Evolutionary conservation across 495 filamentous ascomycete species (phyloP).

Genomic region (Talaromyces stipitatus): DNA sequence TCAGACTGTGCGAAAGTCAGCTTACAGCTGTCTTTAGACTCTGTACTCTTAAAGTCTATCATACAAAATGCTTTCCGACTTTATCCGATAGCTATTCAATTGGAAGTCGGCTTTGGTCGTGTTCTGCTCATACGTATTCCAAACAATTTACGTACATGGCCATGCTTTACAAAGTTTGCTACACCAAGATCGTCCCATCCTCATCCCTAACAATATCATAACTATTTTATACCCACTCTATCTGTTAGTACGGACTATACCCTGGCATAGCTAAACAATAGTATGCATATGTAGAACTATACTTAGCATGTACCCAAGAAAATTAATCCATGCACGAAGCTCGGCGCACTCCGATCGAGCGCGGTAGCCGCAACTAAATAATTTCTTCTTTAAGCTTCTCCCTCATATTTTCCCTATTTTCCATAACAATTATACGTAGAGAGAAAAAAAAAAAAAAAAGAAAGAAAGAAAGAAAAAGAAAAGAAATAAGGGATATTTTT

Average conservation of each 20-base stretch:
- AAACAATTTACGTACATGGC: neutral
- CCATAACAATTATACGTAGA: no score
- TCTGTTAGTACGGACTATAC: no score
- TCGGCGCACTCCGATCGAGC: neutral
- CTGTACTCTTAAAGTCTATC: neutral
- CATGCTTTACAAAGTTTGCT: neutral
- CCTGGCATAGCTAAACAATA: neutral
- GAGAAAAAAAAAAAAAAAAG: no score
- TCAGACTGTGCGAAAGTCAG: neutral
- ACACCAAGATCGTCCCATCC: neutral
- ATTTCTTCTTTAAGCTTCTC: conserved; percentile 1
- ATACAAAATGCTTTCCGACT: neutral
- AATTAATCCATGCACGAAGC: neutral
- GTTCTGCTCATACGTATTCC: neutral
- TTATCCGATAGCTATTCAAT: neutral
- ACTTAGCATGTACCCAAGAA: neutral
- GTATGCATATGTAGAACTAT: neutral
- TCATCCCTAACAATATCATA: neutral
- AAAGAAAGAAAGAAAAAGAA: neutral
- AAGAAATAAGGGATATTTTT: neutral
- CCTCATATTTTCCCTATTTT: neutral
- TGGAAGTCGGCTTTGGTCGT: no score
- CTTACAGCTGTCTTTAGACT: neutral
- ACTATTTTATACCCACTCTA: neutral
- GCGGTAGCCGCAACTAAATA: conserved; percentile 3